A percentile compares a stretch with the other conserved stretches of the same genome.
Conservation (phyloP, 169 alveolate species). For the Plasmodium knowlesi region DNA sequence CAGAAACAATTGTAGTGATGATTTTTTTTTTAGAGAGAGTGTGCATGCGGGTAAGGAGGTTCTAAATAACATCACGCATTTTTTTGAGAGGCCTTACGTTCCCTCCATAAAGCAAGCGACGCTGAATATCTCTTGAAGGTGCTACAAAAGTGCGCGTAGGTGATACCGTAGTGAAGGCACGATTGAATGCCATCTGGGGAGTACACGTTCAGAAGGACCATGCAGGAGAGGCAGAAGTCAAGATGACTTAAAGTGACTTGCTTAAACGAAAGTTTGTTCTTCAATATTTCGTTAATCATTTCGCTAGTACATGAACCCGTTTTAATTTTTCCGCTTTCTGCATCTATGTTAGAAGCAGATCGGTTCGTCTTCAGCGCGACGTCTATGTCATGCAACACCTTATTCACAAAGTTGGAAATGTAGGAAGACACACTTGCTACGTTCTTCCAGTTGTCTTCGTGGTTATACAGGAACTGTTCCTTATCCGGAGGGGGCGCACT, state of each 20-base stretch:
- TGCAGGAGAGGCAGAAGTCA: slow-evolving; percentile 39
- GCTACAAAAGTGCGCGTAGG: neutral
- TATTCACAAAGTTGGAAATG: slow-evolving; percentile 7
- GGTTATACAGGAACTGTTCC: slow-evolving; percentile 16
- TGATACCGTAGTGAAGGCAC: neutral
- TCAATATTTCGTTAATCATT: slow-evolving; percentile 31
- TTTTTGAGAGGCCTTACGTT: neutral
- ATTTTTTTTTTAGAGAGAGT: neutral
- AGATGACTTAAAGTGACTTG: neutral
- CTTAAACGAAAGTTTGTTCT: slow-evolving; percentile 31
- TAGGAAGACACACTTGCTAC: neutral
- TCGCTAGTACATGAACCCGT: neutral
- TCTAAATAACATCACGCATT: neutral
- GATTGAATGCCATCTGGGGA: slow-evolving; percentile 14
- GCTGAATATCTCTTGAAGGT: slow-evolving; percentile 14
- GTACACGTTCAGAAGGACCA: slow-evolving; percentile 14
- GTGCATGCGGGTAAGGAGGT: neutral
- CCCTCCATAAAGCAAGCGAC: slow-evolving; percentile 21
- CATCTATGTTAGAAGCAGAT: neutral
- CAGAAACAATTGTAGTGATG: neutral
- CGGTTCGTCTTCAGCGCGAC: neutral
- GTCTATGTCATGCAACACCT: slow-evolving; percentile 10
- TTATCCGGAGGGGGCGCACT: neutral
- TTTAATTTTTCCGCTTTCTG: neutral
- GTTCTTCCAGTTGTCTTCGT: slow-evolving; percentile 40